A percentile compares a stretch with the other conserved stretches of the same genome.
Conservation (phyloP, 2,329 filamentous ascomycete genomes). For the Cladosporium sp. region DNA sequence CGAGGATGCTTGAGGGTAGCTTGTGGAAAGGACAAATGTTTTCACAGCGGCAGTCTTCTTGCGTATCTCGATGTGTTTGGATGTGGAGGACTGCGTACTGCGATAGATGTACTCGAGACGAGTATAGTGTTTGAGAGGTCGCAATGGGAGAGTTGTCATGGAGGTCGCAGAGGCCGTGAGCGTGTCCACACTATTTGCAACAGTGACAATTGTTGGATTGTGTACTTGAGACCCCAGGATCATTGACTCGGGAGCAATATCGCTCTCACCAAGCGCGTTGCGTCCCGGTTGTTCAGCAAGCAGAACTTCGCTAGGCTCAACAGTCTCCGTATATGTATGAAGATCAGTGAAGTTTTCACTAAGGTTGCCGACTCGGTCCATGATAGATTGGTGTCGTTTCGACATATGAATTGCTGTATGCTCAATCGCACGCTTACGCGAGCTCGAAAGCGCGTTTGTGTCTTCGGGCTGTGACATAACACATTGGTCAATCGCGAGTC, state of each 20-base stretch:
- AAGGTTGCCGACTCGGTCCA: background rate
- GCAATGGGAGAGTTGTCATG: background rate
- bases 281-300: background rate
- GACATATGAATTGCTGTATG: background rate
- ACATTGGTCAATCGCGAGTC: background rate
- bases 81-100: fast-evolving
- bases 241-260: background rate
- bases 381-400: background rate
- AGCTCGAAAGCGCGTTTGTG: background rate
- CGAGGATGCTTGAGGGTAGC: background rate
- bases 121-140: background rate
- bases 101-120: background rate
- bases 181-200: background rate
- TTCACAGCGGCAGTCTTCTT: background rate
- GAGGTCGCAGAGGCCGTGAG: background rate
- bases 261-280: background rate
- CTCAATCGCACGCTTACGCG: background rate
- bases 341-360: background rate
- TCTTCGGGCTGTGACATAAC: background rate
- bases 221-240: background rate
- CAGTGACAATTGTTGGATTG: background rate
- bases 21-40: background rate
- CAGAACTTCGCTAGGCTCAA: background rate
- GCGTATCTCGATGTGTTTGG: background rate
- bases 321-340: background rate